Conservation (phyloP, 2,329 filamentous ascomycete species). For the Akanthomyces uredinophilus region DNA sequence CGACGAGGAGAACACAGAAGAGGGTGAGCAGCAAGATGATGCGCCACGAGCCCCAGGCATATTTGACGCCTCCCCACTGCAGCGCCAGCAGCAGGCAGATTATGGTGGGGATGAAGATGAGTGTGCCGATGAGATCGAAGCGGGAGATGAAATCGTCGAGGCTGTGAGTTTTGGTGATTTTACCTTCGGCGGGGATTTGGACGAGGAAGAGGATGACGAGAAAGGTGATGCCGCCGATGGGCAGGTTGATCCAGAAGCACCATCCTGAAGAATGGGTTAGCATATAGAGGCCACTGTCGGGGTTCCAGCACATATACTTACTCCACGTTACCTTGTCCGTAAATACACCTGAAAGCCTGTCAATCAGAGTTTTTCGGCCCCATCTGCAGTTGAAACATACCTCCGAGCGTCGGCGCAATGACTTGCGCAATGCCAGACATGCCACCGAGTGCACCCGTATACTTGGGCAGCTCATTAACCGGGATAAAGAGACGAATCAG, state of each 20-base stretch:
- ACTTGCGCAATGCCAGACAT: constrained; percentile 34
- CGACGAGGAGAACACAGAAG: constrained; percentile 32
- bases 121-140: neutral
- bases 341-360: constrained; percentile 14
- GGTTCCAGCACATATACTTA: neutral
- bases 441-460: constrained; percentile 31
- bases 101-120: constrained; percentile 15
- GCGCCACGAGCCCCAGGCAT: constrained; percentile 23
- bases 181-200: neutral
- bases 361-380: neutral
- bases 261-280: neutral
- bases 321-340: constrained; percentile 21
- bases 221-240: constrained; percentile 21
- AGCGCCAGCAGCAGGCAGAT: constrained; percentile 39
- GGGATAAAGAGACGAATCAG: constrained; percentile 5
- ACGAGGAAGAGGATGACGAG: constrained; percentile 25
- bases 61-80: constrained; percentile 35
- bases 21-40: constrained; percentile 39
- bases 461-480: constrained; percentile 27
- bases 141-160: neutral
- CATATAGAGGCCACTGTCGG: neutral
- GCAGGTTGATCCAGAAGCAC: constrained; percentile 27
- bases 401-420: constrained; percentile 15
- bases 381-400: neutral
- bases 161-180: neutral